Evolutionary conservation across 2,329 filamentous ascomycete genomes (phyloP).

Genomic region (Ophiocordyceps camponoti-floridani): DNA sequence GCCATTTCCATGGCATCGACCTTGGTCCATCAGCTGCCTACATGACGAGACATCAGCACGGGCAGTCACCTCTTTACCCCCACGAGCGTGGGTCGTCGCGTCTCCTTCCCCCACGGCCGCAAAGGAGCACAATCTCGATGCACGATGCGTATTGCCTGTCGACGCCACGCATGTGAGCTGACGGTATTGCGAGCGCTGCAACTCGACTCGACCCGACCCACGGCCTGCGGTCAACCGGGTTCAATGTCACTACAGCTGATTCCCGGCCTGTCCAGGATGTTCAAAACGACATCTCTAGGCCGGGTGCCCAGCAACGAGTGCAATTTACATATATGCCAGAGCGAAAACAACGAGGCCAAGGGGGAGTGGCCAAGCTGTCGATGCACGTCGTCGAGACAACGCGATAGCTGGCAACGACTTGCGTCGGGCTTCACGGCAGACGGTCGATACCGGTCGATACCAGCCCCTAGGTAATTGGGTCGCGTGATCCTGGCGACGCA

Average conservation of each 20-base stretch:
- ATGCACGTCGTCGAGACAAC: slow-evolving; percentile 18
- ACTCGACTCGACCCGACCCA: slow-evolving; percentile 6
- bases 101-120: no score
- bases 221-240: no score
- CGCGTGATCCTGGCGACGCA: background rate
- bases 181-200: background rate
- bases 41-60: no score
- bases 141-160: background rate
- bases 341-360: slow-evolving; percentile 36
- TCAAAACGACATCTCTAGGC: slow-evolving; percentile 36
- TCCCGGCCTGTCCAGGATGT: slow-evolving; percentile 33
- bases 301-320: slow-evolving; percentile 39
- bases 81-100: no score
- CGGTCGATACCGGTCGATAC: background rate
- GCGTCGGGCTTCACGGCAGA: background rate
- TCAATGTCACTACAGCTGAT: slow-evolving; percentile 40
- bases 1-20: no score
- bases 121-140: no score
- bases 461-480: background rate
- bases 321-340: slow-evolving; percentile 31
- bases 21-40: no score
- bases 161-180: background rate
- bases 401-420: slow-evolving; percentile 16
- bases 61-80: no score
- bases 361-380: slow-evolving; percentile 28